A percentile compares a stretch with the other conserved stretches of the same genome.
Conservation (phyloP, 176 grass and related monocot species). For the Otatea glauca region DNA sequence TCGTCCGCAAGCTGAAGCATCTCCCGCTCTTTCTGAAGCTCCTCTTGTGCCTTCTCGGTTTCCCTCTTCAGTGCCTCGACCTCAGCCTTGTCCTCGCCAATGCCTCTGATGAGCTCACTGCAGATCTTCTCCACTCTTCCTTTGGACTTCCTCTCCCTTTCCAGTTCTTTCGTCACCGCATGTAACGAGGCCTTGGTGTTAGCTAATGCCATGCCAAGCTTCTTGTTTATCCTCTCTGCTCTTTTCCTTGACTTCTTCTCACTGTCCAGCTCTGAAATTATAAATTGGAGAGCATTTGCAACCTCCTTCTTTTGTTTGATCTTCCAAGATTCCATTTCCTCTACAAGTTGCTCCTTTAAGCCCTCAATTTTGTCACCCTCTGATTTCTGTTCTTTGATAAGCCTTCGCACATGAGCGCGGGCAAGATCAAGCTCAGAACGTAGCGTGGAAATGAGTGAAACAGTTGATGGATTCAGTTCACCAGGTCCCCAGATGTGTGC, state of each 20-base stretch:
- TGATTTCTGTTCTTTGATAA: conserved; percentile 55
- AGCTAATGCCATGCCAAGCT: conserved; percentile 51
- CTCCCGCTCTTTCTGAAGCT: conserved; percentile 77
- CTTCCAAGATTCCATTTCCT: conserved; percentile 68
- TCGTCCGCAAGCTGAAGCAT: conserved; percentile 92
- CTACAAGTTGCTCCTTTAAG: conserved; percentile 34
- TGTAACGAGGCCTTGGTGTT: conserved; percentile 57
- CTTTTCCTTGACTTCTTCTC: conserved; percentile 80
- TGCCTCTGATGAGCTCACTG: conserved; percentile 65
- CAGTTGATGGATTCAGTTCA: conserved; percentile 57
- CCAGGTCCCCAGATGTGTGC: conserved; percentile 56
- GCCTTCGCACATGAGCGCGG: conserved; percentile 48
- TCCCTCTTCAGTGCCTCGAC: conserved; percentile 73
- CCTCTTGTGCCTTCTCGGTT: conserved; percentile 57
- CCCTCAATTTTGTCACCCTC: neutral
- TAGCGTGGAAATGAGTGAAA: conserved; percentile 72
- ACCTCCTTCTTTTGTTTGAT: conserved; percentile 66
- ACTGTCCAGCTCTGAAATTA: conserved; percentile 56
- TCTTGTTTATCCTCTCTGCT: conserved; percentile 70
- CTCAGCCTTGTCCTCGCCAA: conserved; percentile 63
- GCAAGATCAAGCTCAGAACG: conserved; percentile 65
- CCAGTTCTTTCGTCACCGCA: conserved; percentile 53
- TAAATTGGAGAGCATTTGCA: conserved; percentile 42
- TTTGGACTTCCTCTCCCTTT: conserved; percentile 69
- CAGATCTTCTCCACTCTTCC: conserved; percentile 69